These are phyloP conservation scores for Quercus variabilis DNA, from an alignment of 306 rosid genomes.

Conservation along the genomic window DNA sequence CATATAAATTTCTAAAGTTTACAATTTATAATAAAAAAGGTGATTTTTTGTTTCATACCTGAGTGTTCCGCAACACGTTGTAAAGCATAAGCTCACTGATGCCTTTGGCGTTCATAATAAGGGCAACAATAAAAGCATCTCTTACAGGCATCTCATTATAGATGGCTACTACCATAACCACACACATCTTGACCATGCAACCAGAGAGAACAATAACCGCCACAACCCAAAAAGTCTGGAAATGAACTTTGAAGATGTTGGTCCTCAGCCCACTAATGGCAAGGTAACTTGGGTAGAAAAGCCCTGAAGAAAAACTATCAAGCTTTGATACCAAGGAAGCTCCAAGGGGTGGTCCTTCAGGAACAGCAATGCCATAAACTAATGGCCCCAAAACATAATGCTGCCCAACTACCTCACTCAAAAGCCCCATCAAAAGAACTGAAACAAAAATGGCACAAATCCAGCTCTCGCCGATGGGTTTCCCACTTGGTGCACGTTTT, in stretches of 20 bases:
- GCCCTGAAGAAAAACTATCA: constrained; percentile 27
- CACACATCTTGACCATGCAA: constrained; percentile 38
- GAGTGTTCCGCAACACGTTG: constrained; percentile 38
- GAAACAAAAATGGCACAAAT: constrained; percentile 18
- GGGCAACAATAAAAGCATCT: constrained; percentile 50
- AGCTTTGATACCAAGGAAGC: constrained; percentile 36
- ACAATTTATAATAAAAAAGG: too few species aligned
- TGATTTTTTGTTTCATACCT: constrained; percentile 28
- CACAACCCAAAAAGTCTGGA: constrained; percentile 18
- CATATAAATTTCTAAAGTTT: too few species aligned
- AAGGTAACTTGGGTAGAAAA: constrained; percentile 57
- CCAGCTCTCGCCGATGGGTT: constrained; percentile 20
- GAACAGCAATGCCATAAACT: constrained; percentile 46
- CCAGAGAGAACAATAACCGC: constrained; percentile 15
- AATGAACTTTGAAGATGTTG: constrained; percentile 30
- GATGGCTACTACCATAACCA: constrained; percentile 48
- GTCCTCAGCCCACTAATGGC: constrained; percentile 54
- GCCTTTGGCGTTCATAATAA: constrained; percentile 63
- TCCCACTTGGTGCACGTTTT: constrained; percentile 14
- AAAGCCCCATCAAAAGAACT: constrained; percentile 28
- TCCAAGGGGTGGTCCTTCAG: constrained; percentile 69
- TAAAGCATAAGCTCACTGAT: constrained; percentile 42
- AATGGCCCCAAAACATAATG: constrained; percentile 58
- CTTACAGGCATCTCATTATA: constrained; percentile 18
- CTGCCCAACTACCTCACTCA: constrained; percentile 48